phyloP scores from a whole-genome alignment of 2,329 filamentous ascomycete genomes.

The Neospermospora avenae region DNA sequence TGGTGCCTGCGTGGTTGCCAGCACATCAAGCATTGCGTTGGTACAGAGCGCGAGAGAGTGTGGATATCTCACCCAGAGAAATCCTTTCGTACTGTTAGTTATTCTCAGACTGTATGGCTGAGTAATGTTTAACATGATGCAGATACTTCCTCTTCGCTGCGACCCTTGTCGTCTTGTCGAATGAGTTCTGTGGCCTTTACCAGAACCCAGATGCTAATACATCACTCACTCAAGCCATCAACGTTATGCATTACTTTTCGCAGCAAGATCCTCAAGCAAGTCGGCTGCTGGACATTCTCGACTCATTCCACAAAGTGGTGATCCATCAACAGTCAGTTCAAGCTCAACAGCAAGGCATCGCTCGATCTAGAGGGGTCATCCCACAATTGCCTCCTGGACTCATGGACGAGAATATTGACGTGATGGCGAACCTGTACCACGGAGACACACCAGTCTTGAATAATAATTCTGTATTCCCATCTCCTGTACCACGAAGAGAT shows the following conservation, averaged over 20 bases:
- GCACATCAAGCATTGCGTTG: slow-evolving; percentile 48
- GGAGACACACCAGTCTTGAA: not conserved
- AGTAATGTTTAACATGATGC: not conserved
- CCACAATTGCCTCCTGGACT: not conserved
- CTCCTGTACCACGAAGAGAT: not conserved
- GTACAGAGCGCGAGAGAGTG: slow-evolving; percentile 44
- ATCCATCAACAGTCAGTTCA: slow-evolving; percentile 11
- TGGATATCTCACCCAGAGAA: slow-evolving; percentile 47
- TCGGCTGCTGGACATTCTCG: slow-evolving; percentile 48
- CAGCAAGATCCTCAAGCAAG: slow-evolving; percentile 47
- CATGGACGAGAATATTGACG: slow-evolving; percentile 9
- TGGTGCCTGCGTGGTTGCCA: slow-evolving; percentile 49
- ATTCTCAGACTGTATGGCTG: not conserved
- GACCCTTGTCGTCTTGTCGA: slow-evolving; percentile 52
- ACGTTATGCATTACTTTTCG: slow-evolving; percentile 48
- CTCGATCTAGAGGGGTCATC: not conserved
- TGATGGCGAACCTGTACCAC: slow-evolving; percentile 11
- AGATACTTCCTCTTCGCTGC: slow-evolving; percentile 58
- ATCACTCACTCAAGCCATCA: slow-evolving; percentile 44
- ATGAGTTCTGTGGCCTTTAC: slow-evolving; percentile 52
- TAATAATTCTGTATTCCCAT: not conserved
- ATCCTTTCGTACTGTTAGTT: slow-evolving; percentile 56
- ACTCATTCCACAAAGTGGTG: slow-evolving; percentile 45
- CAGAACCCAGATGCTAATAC: slow-evolving; percentile 41
- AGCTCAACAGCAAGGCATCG: slow-evolving; percentile 3